These are phyloP conservation scores for Entoloma clypeatum DNA, from an alignment of 1,284 basidiomycete species.

Conservation along the genomic window DNA sequence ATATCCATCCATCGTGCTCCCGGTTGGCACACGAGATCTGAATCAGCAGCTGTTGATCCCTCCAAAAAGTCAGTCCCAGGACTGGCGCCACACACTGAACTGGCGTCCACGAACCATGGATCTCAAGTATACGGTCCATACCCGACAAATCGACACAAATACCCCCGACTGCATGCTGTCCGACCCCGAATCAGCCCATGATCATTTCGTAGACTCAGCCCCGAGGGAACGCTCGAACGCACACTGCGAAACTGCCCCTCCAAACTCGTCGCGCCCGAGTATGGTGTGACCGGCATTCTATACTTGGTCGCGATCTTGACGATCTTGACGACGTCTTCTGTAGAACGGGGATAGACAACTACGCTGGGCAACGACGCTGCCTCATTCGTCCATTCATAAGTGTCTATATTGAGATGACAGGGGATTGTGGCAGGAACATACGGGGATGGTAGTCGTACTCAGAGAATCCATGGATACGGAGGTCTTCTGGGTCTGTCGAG, in stretches of 20 bases:
- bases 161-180: slow-evolving; percentile 56
- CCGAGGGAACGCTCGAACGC: slow-evolving; percentile 20
- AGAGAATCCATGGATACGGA: slow-evolving; percentile 56
- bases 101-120: slow-evolving; percentile 53
- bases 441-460: slow-evolving; percentile 56
- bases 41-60: too few species aligned
- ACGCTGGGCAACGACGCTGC: slow-evolving; percentile 46
- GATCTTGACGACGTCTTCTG: slow-evolving; percentile 67
- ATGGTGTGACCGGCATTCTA: slow-evolving; percentile 69
- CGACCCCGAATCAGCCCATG: slow-evolving; percentile 18
- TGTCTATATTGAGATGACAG: background rate
- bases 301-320: slow-evolving; percentile 64
- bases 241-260: slow-evolving; percentile 68
- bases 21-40: slow-evolving; percentile 81
- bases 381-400: background rate
- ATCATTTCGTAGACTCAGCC: background rate
- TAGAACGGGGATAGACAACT: slow-evolving; percentile 50
- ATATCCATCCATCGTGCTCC: slow-evolving; percentile 86
- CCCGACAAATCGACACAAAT: slow-evolving; percentile 82
- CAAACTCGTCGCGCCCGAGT: slow-evolving; percentile 66
- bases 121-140: slow-evolving; percentile 82
- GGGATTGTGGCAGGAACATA: slow-evolving; percentile 22
- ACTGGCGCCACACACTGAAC: background rate
- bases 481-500: slow-evolving; percentile 52
- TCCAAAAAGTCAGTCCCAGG: slow-evolving; percentile 36